Evolutionary conservation across 345 rosid genomes (phyloP), one percentile per base, ranked within the genome.

Genomic region (Cardiospermum halicacabum): DNA sequence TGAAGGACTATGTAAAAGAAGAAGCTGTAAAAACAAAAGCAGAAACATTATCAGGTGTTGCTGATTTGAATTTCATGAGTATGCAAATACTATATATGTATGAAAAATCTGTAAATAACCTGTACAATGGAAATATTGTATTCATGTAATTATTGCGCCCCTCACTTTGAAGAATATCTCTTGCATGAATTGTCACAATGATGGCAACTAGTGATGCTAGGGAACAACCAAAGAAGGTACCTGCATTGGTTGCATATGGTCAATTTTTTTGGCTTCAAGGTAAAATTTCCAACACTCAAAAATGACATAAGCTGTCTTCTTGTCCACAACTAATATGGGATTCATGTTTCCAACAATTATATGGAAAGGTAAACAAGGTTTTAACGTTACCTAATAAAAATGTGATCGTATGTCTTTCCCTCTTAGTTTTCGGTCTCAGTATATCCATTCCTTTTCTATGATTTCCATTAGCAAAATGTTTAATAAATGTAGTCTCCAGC

Each of bases 381-480:
- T n/a, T n/a, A n/a, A n/a, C n/a, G n/a, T n/a, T n/a, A n/a, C 97
- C 97, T 24, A 78, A 61, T 42, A 76, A 64, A 74, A 88, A 91
- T 43, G 97, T 82, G 64, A 73, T 60, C 59, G 84, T 82, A 32
- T 91, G 97, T 62, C 69, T 83, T 58, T 86, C 96, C 57, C 74
- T 86, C 53, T 60, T 88, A 31, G 72, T 45, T 72, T 77, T 79
- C 24, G 85, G 89, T 71, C 89, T 83, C 49, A 91, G 70, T 45
- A 40, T 59, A 39, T 64, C 68, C 93, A 88, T 84, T 56, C 84
- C 97, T 69, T 81, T 85, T 22, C 84, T 69, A 50, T 72, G 88
- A 68, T 88, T 91, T 60, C 91, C 93, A 60, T 86, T 85, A 0
- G 96, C 75, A 49, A 91, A 91, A 73, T 91, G 97, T 71, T 86